Percentiles rank a stretch among this genome's conserved stretches.
Evolutionary conservation across 1,284 basidiomycete genomes (phyloP).

Genomic region (Hemileia vastatrix): DNA sequence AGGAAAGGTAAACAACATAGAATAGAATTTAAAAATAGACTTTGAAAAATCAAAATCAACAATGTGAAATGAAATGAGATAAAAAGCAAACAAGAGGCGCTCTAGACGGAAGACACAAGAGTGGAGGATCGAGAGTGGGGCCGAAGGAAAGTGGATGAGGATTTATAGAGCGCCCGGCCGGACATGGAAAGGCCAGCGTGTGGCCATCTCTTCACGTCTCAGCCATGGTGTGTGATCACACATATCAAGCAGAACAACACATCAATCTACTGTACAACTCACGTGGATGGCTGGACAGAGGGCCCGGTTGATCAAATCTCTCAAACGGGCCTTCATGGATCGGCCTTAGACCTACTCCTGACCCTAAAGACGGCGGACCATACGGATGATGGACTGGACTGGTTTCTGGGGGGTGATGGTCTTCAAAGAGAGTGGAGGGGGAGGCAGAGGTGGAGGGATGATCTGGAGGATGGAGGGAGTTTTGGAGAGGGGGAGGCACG

Average conservation of each 20-base stretch:
- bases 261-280: too few species aligned
- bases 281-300: conserved; percentile 11
- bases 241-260: too few species aligned
- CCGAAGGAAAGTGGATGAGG: too few species aligned
- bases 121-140: too few species aligned
- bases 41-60: background rate
- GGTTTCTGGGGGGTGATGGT: background rate
- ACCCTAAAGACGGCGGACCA: background rate
- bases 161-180: too few species aligned
- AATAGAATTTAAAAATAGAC: background rate
- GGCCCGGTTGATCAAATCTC: conserved; percentile 11
- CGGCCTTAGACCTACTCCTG: too few species aligned
- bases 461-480: background rate
- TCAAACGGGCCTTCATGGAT: conserved; percentile 12
- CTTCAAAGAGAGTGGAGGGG: background rate
- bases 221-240: too few species aligned
- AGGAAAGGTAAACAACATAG: background rate
- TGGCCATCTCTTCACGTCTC: too few species aligned
- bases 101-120: too few species aligned
- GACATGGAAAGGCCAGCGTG: too few species aligned
- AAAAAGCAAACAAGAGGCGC: too few species aligned
- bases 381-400: background rate
- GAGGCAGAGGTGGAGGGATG: background rate
- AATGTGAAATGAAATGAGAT: background rate
- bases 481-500: background rate